These are phyloP conservation scores for Hymenoscyphus scutula DNA, from an alignment of 2,329 filamentous ascomycete species.

Conservation along the genomic window DNA sequence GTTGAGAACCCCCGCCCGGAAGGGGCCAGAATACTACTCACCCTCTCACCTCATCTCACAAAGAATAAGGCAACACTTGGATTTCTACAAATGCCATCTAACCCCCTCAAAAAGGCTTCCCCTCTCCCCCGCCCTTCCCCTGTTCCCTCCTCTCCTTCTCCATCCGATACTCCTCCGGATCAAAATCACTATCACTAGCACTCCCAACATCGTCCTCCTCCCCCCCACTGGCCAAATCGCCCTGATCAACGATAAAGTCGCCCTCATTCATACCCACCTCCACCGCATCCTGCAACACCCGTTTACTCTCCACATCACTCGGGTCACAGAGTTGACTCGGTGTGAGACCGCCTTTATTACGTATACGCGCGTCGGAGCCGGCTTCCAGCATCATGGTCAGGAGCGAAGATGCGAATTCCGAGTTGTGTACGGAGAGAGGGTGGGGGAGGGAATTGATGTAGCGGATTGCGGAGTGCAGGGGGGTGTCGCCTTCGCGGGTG, in stretches of 20 bases:
- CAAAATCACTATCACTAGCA: conserved; percentile 57
- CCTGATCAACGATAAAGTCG: conserved; percentile 39
- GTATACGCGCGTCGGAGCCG: conserved; percentile 61
- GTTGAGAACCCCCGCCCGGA: too few relatives aligned
- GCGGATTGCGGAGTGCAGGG: conserved; percentile 74
- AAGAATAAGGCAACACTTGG: too few relatives aligned
- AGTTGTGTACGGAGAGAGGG: conserved; percentile 48
- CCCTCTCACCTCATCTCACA: too few relatives aligned
- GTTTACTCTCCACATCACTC: conserved; percentile 58
- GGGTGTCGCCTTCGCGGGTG: conserved; percentile 71
- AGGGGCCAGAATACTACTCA: too few relatives aligned
- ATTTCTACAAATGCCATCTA: too few relatives aligned
- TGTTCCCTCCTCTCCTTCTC: conserved; percentile 48
- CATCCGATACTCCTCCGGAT: conserved; percentile 56
- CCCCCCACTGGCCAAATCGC: conserved; percentile 12
- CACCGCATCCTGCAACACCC: conserved; percentile 68
- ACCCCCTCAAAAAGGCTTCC: neutral
- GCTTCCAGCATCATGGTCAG: conserved; percentile 82
- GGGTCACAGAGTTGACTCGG: conserved; percentile 73
- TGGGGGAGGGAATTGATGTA: conserved; percentile 65
- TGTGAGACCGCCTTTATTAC: conserved; percentile 72
- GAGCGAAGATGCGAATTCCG: conserved; percentile 62
- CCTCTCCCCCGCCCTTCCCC: neutral
- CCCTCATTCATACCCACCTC: conserved; percentile 58
- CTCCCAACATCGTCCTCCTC: conserved; percentile 19